Conservation (phyloP, 1,139 yeast genomes). For the Blastobotrys proliferans region DNA sequence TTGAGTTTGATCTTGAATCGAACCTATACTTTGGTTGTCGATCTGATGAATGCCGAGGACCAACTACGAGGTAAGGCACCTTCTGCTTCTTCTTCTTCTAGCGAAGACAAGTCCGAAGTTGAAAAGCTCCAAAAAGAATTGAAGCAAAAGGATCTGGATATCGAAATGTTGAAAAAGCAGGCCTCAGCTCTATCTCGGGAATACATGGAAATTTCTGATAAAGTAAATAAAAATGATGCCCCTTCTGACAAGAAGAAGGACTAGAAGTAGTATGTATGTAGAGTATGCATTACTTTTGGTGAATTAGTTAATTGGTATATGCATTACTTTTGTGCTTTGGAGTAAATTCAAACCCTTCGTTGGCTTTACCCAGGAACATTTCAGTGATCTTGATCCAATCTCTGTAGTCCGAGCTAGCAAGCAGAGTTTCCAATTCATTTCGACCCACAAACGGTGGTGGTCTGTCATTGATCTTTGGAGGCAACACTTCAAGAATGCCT, state of each 20-base stretch:
- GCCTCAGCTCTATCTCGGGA: conserved; percentile 64
- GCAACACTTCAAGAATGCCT: conserved; percentile 83
- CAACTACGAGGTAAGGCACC: conserved; percentile 16
- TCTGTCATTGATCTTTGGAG: conserved; percentile 86
- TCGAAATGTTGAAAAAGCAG: conserved; percentile 66
- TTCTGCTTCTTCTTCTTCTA: conserved; percentile 18
- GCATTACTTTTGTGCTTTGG: conserved; percentile 96
- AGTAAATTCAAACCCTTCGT: conserved; percentile 66
- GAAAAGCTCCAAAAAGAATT: conserved; percentile 51
- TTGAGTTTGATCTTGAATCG: conserved; percentile 79
- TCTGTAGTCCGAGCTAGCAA: conserved; percentile 77
- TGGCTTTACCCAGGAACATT: conserved; percentile 86
- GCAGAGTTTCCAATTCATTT: conserved; percentile 82
- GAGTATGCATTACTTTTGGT: conserved; percentile 76
- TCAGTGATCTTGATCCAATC: conserved; percentile 99
- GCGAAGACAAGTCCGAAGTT: conserved; percentile 36
- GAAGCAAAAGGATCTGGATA: conserved; percentile 57
- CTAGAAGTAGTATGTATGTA: conserved; percentile 14
- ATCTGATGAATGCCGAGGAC: conserved; percentile 63
- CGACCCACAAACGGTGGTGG: conserved; percentile 96
- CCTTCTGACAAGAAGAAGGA: conserved; percentile 33
- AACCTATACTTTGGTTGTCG: conserved; percentile 80
- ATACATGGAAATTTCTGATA: conserved; percentile 48
- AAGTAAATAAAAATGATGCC: conserved; percentile 31
- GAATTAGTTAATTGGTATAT: conserved; percentile 31